These are phyloP conservation scores for Aspergillus persii DNA, from an alignment of 2,329 filamentous ascomycete genomes.

Conservation along the genomic window DNA sequence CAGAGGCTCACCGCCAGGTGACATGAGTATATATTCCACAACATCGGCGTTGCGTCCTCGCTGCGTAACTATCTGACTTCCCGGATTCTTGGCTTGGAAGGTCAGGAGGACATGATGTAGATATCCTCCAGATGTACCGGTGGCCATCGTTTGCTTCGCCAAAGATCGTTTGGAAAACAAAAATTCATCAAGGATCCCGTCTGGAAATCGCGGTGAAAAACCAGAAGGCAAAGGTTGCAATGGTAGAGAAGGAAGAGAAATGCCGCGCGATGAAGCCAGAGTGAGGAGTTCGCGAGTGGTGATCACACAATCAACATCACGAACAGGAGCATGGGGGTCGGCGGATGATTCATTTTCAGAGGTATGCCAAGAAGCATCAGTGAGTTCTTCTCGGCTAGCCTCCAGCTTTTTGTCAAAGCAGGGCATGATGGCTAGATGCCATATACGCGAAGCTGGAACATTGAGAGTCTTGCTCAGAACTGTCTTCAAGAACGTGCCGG, in stretches of 20 bases:
- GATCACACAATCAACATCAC: constrained; percentile 97
- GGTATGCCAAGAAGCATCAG: constrained; percentile 67
- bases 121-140: constrained; percentile 85
- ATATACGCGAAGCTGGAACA: constrained; percentile 76
- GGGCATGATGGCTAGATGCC: constrained; percentile 95
- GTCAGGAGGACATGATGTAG: constrained; percentile 79
- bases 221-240: constrained; percentile 51
- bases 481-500: constrained; percentile 87
- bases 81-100: constrained; percentile 67
- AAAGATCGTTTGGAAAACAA: constrained; percentile 61
- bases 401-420: constrained; percentile 99
- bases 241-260: constrained; percentile 74
- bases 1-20: constrained; percentile 55
- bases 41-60: constrained; percentile 89
- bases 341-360: constrained; percentile 22
- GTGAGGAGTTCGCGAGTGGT: constrained; percentile 93
- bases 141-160: constrained; percentile 47
- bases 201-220: constrained; percentile 65
- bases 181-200: constrained; percentile 67
- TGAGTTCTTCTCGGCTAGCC: constrained; percentile 88
- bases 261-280: constrained; percentile 74
- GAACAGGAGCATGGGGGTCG: constrained; percentile 51
- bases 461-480: constrained; percentile 70
- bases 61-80: constrained; percentile 66
- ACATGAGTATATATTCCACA: constrained; percentile 73